Evolutionary conservation across 352 stramenopile genomes (phyloP), one percentile per base, ranked within the genome.

Genomic region (Globisporangium camurandrum): DNA sequence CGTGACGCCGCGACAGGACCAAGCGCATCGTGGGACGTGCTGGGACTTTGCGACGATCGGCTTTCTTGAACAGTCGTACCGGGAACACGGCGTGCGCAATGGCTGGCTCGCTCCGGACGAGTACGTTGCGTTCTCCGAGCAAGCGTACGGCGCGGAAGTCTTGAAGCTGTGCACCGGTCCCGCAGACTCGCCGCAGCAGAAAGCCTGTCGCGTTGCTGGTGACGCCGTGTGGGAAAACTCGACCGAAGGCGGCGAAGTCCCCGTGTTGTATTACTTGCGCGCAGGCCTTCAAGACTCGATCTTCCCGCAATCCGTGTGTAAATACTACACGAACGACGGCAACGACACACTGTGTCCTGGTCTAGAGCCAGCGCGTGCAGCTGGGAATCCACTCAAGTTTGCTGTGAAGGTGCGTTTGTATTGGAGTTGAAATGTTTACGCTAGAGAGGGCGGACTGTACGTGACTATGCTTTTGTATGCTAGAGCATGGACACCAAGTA

Each of bases 31-130:
- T 34, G 80, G 80, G 34, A 91, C 76, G 3, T 91, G 80, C 59
- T 91, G 80, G 80, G 80, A 91, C 58, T 91, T 91, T 46, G 76
- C 80, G 2, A 88, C 80, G 7, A 79, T 91, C 40, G 70, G 70
- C 23, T 82, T 88, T 48, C 55, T 91, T 31, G 80, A 91, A 58
- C 74, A 86, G 51, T 88, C 76, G 48, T 91, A 91, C 55, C 70
- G 80, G 24, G 75, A 75, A 26, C 67, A 86, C 20, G 80, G 76
- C 38, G 56, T 88, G 26, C 53, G 51, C 31, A 75, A 84, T 24
- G 76, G 72, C 27, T 91, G 80, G 80, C 76, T 91, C 5, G 59
- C 69, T 2, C 52, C 56, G 14, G 70, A 91, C 28, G 76, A 88
- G 50, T 91, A 87, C 43, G 76, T 88, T 27, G 71, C 76, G 14